phyloP scores from a whole-genome alignment of 495 filamentous ascomycete species.

The Talaromyces proteolyticus region DNA sequence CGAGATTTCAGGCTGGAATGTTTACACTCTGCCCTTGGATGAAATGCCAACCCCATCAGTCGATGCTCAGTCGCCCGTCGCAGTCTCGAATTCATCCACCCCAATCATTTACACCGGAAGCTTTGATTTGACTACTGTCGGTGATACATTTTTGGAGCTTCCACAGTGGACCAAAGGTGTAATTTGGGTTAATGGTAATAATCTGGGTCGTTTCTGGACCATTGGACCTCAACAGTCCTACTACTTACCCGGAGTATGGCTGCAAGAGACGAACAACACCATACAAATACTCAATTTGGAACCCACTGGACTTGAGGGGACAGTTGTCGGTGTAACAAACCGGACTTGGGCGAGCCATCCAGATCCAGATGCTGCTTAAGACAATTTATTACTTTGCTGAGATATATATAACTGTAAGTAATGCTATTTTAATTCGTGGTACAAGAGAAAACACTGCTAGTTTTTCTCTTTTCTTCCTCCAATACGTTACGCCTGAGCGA shows the following conservation, averaged over 20 bases:
- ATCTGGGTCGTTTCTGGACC: constrained; percentile 39
- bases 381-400: background rate
- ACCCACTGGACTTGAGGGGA: constrained; percentile 16
- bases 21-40: constrained; percentile 30
- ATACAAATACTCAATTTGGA: constrained; percentile 36
- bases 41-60: background rate
- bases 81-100: background rate
- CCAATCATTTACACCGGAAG: constrained; percentile 34
- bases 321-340: constrained; percentile 21
- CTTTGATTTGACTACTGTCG: constrained; percentile 21
- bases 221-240: constrained; percentile 41
- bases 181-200: constrained; percentile 41
- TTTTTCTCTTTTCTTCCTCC: too few relatives aligned
- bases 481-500: too few relatives aligned
- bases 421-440: background rate
- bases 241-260: constrained; percentile 29
- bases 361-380: constrained; percentile 25
- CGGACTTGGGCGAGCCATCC: constrained; percentile 36
- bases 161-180: constrained; percentile 35
- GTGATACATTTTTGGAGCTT: constrained; percentile 36
- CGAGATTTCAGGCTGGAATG: constrained; percentile 27
- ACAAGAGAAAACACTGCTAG: too few relatives aligned
- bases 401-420: background rate
- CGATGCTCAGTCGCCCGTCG: constrained; percentile 11
- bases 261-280: constrained; percentile 23